Base-by-base conservation (phyloP, 495 filamentous ascomycete genomes). In the Rostrohypoxylon terebratum region DNA sequence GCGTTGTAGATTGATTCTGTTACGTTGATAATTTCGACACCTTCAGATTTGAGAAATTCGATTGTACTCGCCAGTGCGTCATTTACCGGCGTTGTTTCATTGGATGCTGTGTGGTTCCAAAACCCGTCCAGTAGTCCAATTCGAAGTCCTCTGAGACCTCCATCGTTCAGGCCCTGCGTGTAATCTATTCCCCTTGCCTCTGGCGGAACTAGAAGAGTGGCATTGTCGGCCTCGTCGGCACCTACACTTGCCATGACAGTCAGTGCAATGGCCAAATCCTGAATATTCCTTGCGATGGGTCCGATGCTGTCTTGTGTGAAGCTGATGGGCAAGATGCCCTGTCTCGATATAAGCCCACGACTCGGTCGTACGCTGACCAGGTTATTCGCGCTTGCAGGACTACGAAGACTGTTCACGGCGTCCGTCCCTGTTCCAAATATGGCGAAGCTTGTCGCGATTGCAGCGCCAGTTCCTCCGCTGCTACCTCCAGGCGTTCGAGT, bases 401-500 rank as follows among this genome's bases (percentile, higher is more conserved):
- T 89, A 1, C 90, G 77, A 1, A 90, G 73, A 2, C 85, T 88
- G 62, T 91, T 91, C 21, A 90, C 83, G 1, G 90, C 90, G 65
- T 92, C 90, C 2, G 87, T 88, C 0, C 90, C 90, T 23, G 85
- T 87, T 0, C 86, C 88, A 8, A 87, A 77, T 0, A 91, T 75
- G 0, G 84, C 86, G 48, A 91, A 82, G 51, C 83, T 86, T 1
- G 87, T 79, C n/a, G 87, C 87, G 16, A 92, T 76, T 1, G 86
- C 87, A 0, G 86, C 90, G 0, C 85, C 88, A 2, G 87, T 87
- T 0, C 90, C 90, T 8, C 89, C 89, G 18, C 87, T 89, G 31
- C 86, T 89, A 0, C 90, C 90, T 11, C 89, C 90, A 0, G 90
- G 87, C 0, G 89, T 91, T 11, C 90, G 83, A 2, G 82, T 83